Evolutionary conservation across 2,329 filamentous ascomycete species (phyloP).

Genomic region (Colletotrichum trifolii): DNA sequence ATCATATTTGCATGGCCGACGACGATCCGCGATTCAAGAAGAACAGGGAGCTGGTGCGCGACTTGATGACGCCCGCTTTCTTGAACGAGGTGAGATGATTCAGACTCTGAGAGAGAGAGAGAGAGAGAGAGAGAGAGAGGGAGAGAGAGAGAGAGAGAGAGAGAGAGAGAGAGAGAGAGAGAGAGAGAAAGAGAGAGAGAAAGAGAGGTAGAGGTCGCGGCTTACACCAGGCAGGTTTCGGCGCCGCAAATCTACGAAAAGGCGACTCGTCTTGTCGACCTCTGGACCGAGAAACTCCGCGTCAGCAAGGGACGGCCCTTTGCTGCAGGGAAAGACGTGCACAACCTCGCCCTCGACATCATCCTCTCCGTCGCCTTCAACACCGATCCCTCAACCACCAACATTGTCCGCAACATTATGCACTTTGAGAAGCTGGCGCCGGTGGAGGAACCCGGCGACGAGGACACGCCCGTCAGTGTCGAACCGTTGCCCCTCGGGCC

Average conservation of each 20-base stretch:
- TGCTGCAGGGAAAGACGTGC: slow-evolving; percentile 45
- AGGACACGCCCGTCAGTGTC: not conserved
- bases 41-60: slow-evolving; percentile 48
- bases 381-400: slow-evolving; percentile 26
- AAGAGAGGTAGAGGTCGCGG: not conserved
- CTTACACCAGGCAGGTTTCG: slow-evolving; percentile 42
- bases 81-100: slow-evolving; percentile 40
- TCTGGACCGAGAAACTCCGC: slow-evolving; percentile 48
- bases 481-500: not conserved
- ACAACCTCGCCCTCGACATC: slow-evolving; percentile 47
- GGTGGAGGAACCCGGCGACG: not conserved
- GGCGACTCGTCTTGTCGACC: slow-evolving; percentile 43
- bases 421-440: not conserved
- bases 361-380: slow-evolving; percentile 50
- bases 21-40: slow-evolving; percentile 45
- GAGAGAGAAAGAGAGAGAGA: too few species aligned
- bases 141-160: too few species aligned
- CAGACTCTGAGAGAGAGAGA: too few species aligned
- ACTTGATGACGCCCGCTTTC: slow-evolving; percentile 52
- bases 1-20: slow-evolving; percentile 49
- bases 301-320: slow-evolving; percentile 46
- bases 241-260: slow-evolving; percentile 49
- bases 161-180: too few species aligned
- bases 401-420: slow-evolving; percentile 1
- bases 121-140: too few species aligned